Evolutionary conservation across 2,329 filamentous ascomycete species (phyloP).

Genomic region (Exophiala alcalophila): DNA sequence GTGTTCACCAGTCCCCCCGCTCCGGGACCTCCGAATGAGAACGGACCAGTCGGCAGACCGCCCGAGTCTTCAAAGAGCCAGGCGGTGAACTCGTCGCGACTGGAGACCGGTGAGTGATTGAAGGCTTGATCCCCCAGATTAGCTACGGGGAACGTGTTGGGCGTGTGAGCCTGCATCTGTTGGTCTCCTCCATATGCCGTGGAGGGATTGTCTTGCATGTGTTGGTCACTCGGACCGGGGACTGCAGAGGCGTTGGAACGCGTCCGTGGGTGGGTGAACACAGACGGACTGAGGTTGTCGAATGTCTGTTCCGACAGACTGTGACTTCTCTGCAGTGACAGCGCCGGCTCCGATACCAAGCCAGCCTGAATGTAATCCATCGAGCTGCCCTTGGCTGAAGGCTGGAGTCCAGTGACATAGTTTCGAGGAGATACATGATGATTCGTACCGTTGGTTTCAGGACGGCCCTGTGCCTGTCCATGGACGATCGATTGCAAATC

Average conservation of each 20-base stretch:
- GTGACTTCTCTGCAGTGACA: conserved; percentile 24
- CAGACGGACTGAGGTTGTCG: conserved; percentile 29
- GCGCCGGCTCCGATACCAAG: conserved; percentile 4
- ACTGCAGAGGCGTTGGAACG: conserved; percentile 6
- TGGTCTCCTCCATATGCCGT: too few relatives aligned
- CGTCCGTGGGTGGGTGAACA: conserved; percentile 27
- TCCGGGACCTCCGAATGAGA: conserved; percentile 40
- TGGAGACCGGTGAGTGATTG: conserved; percentile 59
- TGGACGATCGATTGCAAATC: conserved; percentile 14
- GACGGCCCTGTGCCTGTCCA: conserved; percentile 4
- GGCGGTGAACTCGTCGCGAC: conserved; percentile 81
- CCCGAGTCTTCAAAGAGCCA: conserved; percentile 73
- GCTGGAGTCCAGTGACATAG: conserved; percentile 1
- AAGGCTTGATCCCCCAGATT: conserved; percentile 18
- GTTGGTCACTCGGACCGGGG: conserved; percentile 31
- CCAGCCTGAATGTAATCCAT: conserved; percentile 17
- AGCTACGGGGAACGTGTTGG: conserved; percentile 43
- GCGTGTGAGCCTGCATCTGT: conserved; percentile 51
- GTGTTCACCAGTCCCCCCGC: conserved; percentile 45
- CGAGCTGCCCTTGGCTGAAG: conserved; percentile 4
- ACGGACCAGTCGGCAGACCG: conserved; percentile 53
- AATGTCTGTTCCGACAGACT: conserved; percentile 32
- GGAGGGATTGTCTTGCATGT: conserved; percentile 51
- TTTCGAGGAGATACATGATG: conserved; percentile 26
- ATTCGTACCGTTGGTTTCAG: conserved; percentile 29